Evolutionary conservation across 2,329 filamentous ascomycete species (phyloP).

Genomic region (Aureobasidium melanogenum): DNA sequence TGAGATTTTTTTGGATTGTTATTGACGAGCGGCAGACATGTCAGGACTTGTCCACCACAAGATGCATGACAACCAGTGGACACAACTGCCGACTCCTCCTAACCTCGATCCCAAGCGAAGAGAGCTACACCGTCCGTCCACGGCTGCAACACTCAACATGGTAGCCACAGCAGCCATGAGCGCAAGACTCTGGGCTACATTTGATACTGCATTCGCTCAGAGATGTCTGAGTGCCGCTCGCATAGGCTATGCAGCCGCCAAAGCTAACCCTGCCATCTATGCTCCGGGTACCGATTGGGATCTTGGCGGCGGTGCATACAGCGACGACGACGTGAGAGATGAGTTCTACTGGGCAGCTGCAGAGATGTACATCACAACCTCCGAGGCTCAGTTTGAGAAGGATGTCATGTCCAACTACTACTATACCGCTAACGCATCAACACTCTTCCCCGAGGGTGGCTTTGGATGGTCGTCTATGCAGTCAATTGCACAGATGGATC

Average conservation of each 20-base stretch:
- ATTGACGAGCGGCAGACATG: not conserved
- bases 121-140: conserved; percentile 13
- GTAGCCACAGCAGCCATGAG: conserved; percentile 13
- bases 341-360: conserved; percentile 15
- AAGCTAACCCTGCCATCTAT: conserved; percentile 9
- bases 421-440: conserved; percentile 10
- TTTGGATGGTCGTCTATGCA: conserved; percentile 10
- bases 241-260: conserved; percentile 11
- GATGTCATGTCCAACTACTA: conserved; percentile 12
- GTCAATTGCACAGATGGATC: conserved; percentile 5
- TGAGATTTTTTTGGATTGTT: not conserved
- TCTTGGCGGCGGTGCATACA: conserved; percentile 14
- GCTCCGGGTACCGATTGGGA: conserved; percentile 14
- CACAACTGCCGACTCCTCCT: conserved; percentile 10
- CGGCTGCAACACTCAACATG: conserved; percentile 14
- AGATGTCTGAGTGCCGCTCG: conserved; percentile 9
- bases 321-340: conserved; percentile 13
- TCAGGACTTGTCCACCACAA: conserved; percentile 13
- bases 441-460: conserved; percentile 6
- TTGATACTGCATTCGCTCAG: conserved; percentile 7
- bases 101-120: conserved; percentile 11
- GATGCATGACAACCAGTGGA: conserved; percentile 15
- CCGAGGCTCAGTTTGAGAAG: conserved; percentile 7
- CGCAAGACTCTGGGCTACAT: conserved; percentile 10
- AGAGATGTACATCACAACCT: conserved; percentile 14